phyloP scores from a whole-genome alignment of 108 stramenopile genomes.

The Nitzschia sp. region DNA sequence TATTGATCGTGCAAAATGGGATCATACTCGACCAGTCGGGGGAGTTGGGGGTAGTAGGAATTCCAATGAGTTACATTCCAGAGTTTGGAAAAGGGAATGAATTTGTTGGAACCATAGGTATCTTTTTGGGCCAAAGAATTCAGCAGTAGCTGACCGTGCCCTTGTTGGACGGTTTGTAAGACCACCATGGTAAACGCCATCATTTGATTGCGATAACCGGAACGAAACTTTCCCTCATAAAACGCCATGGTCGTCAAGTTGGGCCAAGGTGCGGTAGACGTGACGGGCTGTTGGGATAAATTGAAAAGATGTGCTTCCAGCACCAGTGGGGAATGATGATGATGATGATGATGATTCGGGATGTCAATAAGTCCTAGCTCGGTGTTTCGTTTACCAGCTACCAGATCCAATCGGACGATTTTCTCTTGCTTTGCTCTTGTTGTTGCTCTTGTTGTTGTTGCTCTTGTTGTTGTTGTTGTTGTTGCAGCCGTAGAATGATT shows the following conservation, averaged over 20 bases:
- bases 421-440: background rate
- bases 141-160: conserved; percentile 19
- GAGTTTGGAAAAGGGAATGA: conserved; percentile 13
- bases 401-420: background rate
- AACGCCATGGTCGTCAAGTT: conserved; percentile 14
- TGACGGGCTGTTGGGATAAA: background rate
- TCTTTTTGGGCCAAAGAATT: conserved; percentile 27
- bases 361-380: background rate
- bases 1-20: conserved; percentile 23
- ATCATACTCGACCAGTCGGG: conserved; percentile 20
- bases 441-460: no score
- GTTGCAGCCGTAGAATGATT: no score
- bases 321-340: no score
- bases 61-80: conserved; percentile 39
- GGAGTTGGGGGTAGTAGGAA: conserved; percentile 8
- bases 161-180: conserved; percentile 6
- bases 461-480: no score
- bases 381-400: background rate
- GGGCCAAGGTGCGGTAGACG: conserved; percentile 8
- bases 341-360: no score
- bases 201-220: conserved; percentile 38
- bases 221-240: background rate
- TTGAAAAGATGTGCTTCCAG: background rate
- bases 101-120: conserved; percentile 21
- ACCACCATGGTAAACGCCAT: conserved; percentile 28